A percentile compares a stretch with the other conserved stretches of the same genome.
These are phyloP conservation scores for Monosporascus sp. DNA, from an alignment of 2,329 filamentous ascomycete genomes.

Conservation along the genomic window DNA sequence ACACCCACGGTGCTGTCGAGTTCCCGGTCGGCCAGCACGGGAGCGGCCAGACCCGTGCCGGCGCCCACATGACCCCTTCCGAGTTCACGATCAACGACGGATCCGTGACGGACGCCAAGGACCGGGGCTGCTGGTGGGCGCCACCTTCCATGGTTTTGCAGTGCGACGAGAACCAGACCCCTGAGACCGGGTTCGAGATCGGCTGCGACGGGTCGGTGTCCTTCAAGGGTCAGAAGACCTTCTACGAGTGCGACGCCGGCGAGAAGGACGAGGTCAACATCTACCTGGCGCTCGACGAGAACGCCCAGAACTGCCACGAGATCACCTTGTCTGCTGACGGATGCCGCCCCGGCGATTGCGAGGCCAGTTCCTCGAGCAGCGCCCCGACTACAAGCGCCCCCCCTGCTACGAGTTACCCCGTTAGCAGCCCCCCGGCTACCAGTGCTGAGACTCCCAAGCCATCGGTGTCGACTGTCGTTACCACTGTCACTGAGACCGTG, in stretches of 20 bases:
- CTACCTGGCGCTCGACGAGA: constrained; percentile 37
- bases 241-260: constrained; percentile 53
- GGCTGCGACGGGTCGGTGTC: constrained; percentile 44
- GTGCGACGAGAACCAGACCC: constrained; percentile 48
- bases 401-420: not conserved
- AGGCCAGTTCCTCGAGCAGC: not conserved
- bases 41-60: constrained; percentile 52
- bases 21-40: constrained; percentile 51
- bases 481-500: not conserved
- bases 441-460: not conserved
- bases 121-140: constrained; percentile 58
- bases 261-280: constrained; percentile 49
- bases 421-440: not conserved
- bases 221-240: constrained; percentile 44
- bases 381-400: not conserved
- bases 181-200: constrained; percentile 49
- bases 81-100: constrained; percentile 48
- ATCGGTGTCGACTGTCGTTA: not conserved
- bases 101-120: constrained; percentile 49
- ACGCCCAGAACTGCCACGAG: constrained; percentile 36
- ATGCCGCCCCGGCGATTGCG: constrained; percentile 16
- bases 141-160: constrained; percentile 52
- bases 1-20: constrained; percentile 38
- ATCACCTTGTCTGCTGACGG: constrained; percentile 38
- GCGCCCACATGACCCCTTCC: constrained; percentile 37